Percentiles rank a stretch among this genome's conserved stretches.
phyloP scores from a whole-genome alignment of 1,139 yeast species.

The Blastobotrys ciferrii region DNA sequence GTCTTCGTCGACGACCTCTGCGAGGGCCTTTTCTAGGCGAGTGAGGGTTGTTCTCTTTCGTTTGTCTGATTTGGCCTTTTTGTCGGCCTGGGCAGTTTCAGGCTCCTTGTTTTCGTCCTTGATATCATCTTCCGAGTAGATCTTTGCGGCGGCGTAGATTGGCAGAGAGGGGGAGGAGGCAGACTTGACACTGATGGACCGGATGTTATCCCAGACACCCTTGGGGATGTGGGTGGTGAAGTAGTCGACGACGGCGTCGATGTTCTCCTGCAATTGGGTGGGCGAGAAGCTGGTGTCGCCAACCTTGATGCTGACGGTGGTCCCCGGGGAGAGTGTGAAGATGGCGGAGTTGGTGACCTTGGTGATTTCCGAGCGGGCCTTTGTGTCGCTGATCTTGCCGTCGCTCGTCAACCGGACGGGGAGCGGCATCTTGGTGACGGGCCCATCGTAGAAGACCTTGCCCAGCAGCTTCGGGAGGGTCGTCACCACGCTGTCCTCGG shows the following conservation, averaged over 20 bases:
- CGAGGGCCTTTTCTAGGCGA: constrained; percentile 70
- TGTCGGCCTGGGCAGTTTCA: constrained; percentile 34
- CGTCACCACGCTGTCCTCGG: constrained; percentile 79
- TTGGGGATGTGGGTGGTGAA: constrained; percentile 43
- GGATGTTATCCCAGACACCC: constrained; percentile 45
- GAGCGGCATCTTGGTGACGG: constrained; percentile 61
- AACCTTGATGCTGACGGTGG: constrained; percentile 60
- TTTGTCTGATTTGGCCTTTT: constrained; percentile 38
- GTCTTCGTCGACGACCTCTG: constrained; percentile 74
- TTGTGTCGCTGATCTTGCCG: constrained; percentile 34
- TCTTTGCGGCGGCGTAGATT: constrained; percentile 62
- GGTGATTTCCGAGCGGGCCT: constrained; percentile 58
- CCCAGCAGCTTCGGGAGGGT: constrained; percentile 82
- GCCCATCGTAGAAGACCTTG: constrained; percentile 63
- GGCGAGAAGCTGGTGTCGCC: constrained; percentile 52
- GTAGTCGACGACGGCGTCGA: constrained; percentile 52
- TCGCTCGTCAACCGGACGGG: constrained; percentile 51
- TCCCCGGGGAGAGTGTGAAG: constrained; percentile 73
- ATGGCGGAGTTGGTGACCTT: constrained; percentile 59
- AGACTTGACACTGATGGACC: constrained; percentile 67
- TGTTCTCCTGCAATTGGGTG: constrained; percentile 48
- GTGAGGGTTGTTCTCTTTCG: constrained; percentile 47
- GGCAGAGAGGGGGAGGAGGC: constrained; percentile 80
- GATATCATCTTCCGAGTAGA: constrained; percentile 50
- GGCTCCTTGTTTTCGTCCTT: constrained; percentile 30